These are phyloP conservation scores for Pleurotus pulmonarius DNA, from an alignment of 768 basidiomycete species.

Conservation along the genomic window DNA sequence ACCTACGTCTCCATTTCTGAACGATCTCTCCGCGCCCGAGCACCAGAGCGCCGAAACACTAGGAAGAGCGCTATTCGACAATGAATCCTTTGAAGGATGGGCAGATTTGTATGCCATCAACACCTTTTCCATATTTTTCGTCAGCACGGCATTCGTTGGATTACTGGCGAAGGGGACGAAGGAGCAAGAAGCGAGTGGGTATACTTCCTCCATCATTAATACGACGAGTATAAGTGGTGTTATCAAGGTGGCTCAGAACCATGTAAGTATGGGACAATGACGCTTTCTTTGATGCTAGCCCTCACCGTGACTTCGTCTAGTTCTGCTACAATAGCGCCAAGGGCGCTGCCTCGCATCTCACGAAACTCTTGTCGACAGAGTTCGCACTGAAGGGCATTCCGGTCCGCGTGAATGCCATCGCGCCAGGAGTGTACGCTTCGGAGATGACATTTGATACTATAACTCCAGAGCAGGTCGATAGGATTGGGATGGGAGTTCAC, in stretches of 20 bases:
- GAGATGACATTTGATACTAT: constrained; percentile 68
- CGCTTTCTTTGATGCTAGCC: not conserved
- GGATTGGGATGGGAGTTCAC: constrained; percentile 53
- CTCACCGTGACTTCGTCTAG: constrained; percentile 29
- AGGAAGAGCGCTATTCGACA: constrained; percentile 66
- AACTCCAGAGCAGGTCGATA: constrained; percentile 41
- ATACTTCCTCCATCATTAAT: constrained; percentile 68
- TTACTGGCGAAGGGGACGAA: constrained; percentile 69
- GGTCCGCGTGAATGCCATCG: constrained; percentile 70
- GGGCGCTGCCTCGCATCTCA: constrained; percentile 74
- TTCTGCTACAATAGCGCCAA: constrained; percentile 83
- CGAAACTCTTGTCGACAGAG: constrained; percentile 73
- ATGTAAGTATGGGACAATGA: constrained; percentile 43
- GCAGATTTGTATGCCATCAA: constrained; percentile 59
- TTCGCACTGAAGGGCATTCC: constrained; percentile 64
- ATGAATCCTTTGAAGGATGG: constrained; percentile 65
- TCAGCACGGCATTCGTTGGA: constrained; percentile 72
- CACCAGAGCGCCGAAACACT: constrained; percentile 61
- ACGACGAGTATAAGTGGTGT: constrained; percentile 76
- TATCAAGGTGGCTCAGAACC: constrained; percentile 68
- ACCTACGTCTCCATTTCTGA: constrained; percentile 56
- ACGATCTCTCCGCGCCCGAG: constrained; percentile 51
- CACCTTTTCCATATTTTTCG: constrained; percentile 74
- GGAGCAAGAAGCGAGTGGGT: constrained; percentile 44
- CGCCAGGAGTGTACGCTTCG: constrained; percentile 73